phyloP scores from a whole-genome alignment of 441 rosid genomes.

The Adansonia madagascariensis region DNA sequence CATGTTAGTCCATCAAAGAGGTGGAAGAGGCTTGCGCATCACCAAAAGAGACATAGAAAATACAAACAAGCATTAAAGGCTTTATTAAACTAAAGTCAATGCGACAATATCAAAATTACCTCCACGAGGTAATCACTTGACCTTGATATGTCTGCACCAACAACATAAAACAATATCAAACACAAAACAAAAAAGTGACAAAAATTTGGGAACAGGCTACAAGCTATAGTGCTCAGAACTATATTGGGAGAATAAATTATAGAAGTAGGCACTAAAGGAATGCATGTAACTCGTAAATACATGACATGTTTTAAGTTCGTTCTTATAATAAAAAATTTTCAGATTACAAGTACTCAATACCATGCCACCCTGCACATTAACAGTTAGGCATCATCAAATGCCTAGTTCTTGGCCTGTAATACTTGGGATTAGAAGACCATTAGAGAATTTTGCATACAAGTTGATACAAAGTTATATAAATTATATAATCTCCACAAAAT shows the following conservation, averaged over 20 bases:
- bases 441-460: background rate
- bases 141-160: constrained; percentile 59
- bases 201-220: too few relatives aligned
- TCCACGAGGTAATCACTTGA: constrained; percentile 51
- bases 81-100: constrained; percentile 17
- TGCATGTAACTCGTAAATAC: background rate
- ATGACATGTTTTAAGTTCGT: background rate
- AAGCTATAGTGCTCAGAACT: background rate
- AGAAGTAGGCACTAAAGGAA: constrained; percentile 2
- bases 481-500: background rate
- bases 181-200: background rate
- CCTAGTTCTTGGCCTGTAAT: background rate
- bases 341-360: background rate
- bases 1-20: background rate
- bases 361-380: background rate
- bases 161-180: too few relatives aligned
- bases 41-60: background rate
- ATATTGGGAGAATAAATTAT: background rate
- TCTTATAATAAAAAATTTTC: background rate
- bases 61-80: background rate
- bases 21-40: background rate
- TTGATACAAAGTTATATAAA: background rate
- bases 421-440: background rate
- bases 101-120: constrained; percentile 46
- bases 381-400: background rate